Base-by-base conservation (phyloP, 257 asterid genomes). In the Cruciata laevipes region DNA sequence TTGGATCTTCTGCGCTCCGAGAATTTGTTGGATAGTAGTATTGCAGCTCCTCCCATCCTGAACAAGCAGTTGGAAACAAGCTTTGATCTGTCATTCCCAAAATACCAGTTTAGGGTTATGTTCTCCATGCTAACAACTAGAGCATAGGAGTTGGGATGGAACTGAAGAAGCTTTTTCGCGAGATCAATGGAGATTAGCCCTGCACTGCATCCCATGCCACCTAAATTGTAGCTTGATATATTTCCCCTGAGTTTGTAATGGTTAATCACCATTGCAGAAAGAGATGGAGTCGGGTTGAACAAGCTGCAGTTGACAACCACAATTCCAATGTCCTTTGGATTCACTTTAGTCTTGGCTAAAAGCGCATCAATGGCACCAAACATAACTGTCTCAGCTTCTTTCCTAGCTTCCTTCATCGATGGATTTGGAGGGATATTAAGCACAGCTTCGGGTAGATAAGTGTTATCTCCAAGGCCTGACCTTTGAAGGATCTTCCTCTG, bases 181-280 rank as follows among this genome's bases (percentile, higher is more conserved):
- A 79, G 83, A 76, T 79, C 83, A 37, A 79, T 79, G 6, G 83
- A 63, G 23, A 79, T 38, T 37, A 79, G 32, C 24, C 83, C 83
- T 18, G 83, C 83, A 65, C 83, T 79, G 35, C 83, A 79, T 4
- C 83, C 83, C 83, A 79, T 79, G 12, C 83, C 83, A 37, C 83
- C 83, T 66, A 79, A 51, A 66, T 70, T 79, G 5, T 75, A 79
- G 61, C 83, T 79, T 11, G 69, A 55, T 32, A 79, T 69, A 30
- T 79, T 79, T 24, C 83, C 83, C 30, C 83, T 49, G 31, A 79
- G 83, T 66, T 79, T 79, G 60, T 72, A 79, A 73, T 79, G 83
- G 35, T 79, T 79, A 65, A 79, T 63, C 5, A 79, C 69, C 83
- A 79, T 79, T 1, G 83, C 83, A 66, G 83, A 79, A 6, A 79